Conservation (phyloP, 2,329 filamentous ascomycete species). For the Diaporthe velutina region DNA sequence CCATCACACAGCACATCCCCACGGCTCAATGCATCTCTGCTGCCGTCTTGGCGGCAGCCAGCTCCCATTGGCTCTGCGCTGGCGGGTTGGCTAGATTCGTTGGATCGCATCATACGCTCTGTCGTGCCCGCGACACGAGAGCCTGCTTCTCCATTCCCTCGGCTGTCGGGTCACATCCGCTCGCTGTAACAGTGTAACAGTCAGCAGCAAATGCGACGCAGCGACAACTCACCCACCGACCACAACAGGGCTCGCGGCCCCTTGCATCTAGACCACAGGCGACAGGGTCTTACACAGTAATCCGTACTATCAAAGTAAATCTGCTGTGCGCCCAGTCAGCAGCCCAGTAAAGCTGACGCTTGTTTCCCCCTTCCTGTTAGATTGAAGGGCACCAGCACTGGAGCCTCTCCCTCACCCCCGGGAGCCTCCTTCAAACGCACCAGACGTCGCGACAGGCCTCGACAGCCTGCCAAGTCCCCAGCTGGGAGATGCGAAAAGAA, state of each 20-base stretch:
- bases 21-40: constrained; percentile 25
- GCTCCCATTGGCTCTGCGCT: not conserved
- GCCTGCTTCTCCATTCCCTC: constrained; percentile 19
- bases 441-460: constrained; percentile 22
- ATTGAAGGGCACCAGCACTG: constrained; percentile 11
- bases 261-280: constrained; percentile 13
- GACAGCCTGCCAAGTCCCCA: constrained; percentile 16
- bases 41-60: constrained; percentile 20
- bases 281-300: not conserved
- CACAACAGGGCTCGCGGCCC: constrained; percentile 7
- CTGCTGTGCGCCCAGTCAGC: not conserved
- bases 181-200: not conserved
- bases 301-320: not conserved
- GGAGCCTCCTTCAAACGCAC: constrained; percentile 22
- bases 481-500: constrained; percentile 7
- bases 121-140: constrained; percentile 4
- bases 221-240: not conserved
- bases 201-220: not conserved
- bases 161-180: constrained; percentile 14
- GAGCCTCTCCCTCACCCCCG: not conserved
- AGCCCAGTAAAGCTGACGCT: not conserved
- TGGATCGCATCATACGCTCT: not conserved
- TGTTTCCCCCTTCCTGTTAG: not conserved
- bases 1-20: constrained; percentile 10
- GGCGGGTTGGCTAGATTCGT: not conserved